phyloP scores from a whole-genome alignment of 352 stramenopile species.

The Halophytophthora batemanensis region DNA sequence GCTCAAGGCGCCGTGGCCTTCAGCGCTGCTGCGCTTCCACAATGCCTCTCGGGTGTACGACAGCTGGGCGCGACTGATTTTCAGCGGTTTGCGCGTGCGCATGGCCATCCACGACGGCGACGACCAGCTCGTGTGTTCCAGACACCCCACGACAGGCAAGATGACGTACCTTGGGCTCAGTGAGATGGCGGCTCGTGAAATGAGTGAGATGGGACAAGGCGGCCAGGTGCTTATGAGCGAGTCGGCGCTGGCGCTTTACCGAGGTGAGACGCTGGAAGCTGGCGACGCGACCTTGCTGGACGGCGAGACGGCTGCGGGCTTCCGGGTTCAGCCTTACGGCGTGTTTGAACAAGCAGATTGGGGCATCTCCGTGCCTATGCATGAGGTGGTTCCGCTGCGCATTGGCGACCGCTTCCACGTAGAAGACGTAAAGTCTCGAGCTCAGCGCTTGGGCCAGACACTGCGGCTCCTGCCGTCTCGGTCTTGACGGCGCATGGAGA shows the following conservation, averaged over 20 bases:
- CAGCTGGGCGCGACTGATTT: conserved; percentile 55
- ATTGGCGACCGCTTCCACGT: conserved; percentile 37
- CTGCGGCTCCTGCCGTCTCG: conserved; percentile 15
- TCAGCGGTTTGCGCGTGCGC: conserved; percentile 68
- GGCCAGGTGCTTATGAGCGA: conserved; percentile 73
- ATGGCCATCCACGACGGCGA: conserved; percentile 80
- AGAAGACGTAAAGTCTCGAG: conserved; percentile 6
- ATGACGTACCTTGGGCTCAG: conserved; percentile 72
- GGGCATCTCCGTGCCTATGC: conserved; percentile 35
- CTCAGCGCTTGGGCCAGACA: conserved; percentile 11
- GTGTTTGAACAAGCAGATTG: conserved; percentile 37
- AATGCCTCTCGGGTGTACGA: conserved; percentile 45
- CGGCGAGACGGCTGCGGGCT: conserved; percentile 15
- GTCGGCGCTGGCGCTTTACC: conserved; percentile 40
- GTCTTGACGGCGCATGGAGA: too few species aligned
- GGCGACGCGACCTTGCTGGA: conserved; percentile 7
- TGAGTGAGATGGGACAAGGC: conserved; percentile 59
- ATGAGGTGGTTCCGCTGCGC: conserved; percentile 34
- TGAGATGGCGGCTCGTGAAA: conserved; percentile 64
- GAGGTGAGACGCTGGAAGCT: conserved; percentile 30
- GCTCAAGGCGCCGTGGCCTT: conserved; percentile 54
- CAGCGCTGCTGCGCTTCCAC: conserved; percentile 38
- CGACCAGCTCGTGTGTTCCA: conserved; percentile 55
- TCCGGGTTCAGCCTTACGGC: conserved; percentile 24
- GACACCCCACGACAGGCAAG: conserved; percentile 72